Conservation (phyloP, 1,139 yeast species). For the Pichia sp. region DNA sequence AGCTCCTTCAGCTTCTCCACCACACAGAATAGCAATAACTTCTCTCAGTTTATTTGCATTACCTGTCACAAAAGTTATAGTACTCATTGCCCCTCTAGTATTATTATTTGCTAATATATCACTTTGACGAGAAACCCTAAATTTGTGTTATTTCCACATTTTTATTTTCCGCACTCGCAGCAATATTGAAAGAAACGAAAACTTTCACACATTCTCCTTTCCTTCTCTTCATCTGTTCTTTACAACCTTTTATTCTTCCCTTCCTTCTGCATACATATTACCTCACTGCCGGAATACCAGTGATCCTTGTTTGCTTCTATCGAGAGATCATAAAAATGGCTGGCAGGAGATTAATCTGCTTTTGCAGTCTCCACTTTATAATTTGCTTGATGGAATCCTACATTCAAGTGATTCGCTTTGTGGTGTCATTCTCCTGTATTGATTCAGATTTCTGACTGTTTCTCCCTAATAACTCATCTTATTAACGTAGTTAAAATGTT, state of each 20-base stretch:
- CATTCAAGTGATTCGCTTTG: constrained; percentile 26
- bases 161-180: too few species aligned
- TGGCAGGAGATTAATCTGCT: constrained; percentile 25
- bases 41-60: constrained; percentile 83
- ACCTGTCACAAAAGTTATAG: constrained; percentile 61
- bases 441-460: too few species aligned
- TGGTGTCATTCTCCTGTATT: too few species aligned
- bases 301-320: constrained; percentile 26
- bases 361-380: constrained; percentile 21
- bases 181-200: too few species aligned
- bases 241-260: not conserved
- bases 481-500: too few species aligned
- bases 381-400: constrained; percentile 15
- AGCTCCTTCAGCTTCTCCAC: constrained; percentile 22
- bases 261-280: constrained; percentile 21
- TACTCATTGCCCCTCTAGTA: not conserved
- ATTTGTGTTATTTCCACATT: too few species aligned
- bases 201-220: not conserved
- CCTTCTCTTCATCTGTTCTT: not conserved
- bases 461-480: too few species aligned
- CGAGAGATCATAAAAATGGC: constrained; percentile 30
- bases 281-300: constrained; percentile 31
- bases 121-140: not conserved
- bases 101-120: too few species aligned
- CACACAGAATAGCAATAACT: constrained; percentile 63